Base-by-base conservation (phyloP, 2,329 filamentous ascomycete genomes). In the Colletotrichum sp. region DNA sequence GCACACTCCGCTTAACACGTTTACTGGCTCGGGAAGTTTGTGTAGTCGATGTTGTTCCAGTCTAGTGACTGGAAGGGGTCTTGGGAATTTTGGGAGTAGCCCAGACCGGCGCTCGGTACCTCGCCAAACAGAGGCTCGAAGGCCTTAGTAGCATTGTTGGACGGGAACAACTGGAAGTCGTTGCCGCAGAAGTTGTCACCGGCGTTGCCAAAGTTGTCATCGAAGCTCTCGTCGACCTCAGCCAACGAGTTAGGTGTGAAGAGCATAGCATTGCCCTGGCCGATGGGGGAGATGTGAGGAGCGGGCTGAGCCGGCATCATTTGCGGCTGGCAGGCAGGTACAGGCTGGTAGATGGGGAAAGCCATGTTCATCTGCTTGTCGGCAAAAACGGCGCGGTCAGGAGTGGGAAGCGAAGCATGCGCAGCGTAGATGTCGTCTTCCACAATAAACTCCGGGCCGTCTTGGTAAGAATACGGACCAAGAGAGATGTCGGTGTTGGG, bases 201-300 rank as follows among this genome's bases (percentile, higher is more conserved):
- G n/a, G 82, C 85, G 36, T 86, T 84, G 32, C 81, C 80, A 5
- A 85, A 81, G 44, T 86, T 86, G 34, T 93, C 92, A 55, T 91
- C 90, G 79, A 92, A 94, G 52, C 89, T 90, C 80, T 95, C 93
- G 76, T 95, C 93, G 30, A 92, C 88, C 28, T 91, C 90, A 21
- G 87, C 86, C 76, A 92, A 83, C 0, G 92, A 93, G 57, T 89
- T 89, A 64, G 94, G 92, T 12, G 93, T 94, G 84, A 89, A 94
- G 36, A 95, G 89, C 86, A 95, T 94, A 2, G 92, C 86, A 76
- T 93, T 92, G 44, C 90, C 89, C 80, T 95, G 93, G 7, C 92
- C 94, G 70, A 89, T 88, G 10, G 93, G 93, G 5, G 94, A 95
- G 77, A 95, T 90, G 77, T 95, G 93, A 30, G 88, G 85, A 36